These are phyloP conservation scores for Penstemon davidsonii DNA, from an alignment of 257 asterid genomes.

Conservation along the genomic window DNA sequence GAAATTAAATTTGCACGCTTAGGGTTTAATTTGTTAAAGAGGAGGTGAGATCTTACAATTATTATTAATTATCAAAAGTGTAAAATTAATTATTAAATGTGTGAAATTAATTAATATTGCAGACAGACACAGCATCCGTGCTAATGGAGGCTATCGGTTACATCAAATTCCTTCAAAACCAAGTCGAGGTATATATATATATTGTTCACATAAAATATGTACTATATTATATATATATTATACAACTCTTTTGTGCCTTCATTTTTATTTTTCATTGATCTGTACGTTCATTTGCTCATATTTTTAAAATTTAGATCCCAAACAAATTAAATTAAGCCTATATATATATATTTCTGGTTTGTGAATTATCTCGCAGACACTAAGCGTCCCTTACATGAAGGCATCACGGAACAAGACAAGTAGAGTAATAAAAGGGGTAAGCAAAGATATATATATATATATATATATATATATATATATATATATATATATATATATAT, in stretches of 20 bases:
- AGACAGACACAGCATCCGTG: constrained; percentile 98
- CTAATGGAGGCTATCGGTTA: constrained; percentile 96
- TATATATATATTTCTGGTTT: not conserved
- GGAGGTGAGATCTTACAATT: too few relatives aligned
- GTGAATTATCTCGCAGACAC: constrained; percentile 47
- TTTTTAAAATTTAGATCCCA: too few relatives aligned
- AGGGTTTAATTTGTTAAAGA: constrained; percentile 7
- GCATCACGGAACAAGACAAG: constrained; percentile 54
- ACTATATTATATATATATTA: too few relatives aligned
- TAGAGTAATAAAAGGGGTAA: constrained; percentile 59
- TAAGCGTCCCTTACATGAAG: constrained; percentile 88
- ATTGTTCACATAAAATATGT: too few relatives aligned
- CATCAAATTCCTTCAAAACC: constrained; percentile 84
- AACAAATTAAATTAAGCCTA: too few relatives aligned
- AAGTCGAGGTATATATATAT: constrained; percentile 71
- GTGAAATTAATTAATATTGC: constrained; percentile 45
- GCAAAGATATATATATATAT: not conserved
- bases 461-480: too few relatives aligned
- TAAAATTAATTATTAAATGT: constrained; percentile 14
- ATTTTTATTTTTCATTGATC: too few relatives aligned
- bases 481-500: too few relatives aligned
- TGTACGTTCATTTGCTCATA: too few relatives aligned
- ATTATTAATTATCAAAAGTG: too few relatives aligned
- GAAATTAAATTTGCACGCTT: constrained; percentile 17
- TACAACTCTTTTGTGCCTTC: too few relatives aligned